These are phyloP conservation scores for Babesia ovis DNA, from an alignment of 169 alveolate genomes.

Conservation along the genomic window DNA sequence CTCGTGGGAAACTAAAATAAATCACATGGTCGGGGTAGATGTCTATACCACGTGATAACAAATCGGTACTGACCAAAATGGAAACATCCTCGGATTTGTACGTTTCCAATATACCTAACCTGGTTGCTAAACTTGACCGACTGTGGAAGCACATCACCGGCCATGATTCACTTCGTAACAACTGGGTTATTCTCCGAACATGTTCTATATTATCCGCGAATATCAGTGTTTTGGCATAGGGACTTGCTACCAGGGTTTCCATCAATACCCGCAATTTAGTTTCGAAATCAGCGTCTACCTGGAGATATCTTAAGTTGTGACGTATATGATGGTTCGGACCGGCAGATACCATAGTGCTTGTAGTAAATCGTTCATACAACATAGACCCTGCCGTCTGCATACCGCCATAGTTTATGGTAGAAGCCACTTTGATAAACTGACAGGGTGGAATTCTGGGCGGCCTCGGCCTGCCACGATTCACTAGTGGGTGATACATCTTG, in stretches of 20 bases:
- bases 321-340: conserved; percentile 24
- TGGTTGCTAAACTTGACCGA: conserved; percentile 68
- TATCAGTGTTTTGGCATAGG: conserved; percentile 46
- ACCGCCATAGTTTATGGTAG: conserved; percentile 73
- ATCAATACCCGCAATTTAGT: conserved; percentile 15
- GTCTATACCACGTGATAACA: conserved; percentile 73
- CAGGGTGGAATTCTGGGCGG: conserved; percentile 53
- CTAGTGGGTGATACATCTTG: conserved; percentile 67
- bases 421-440: conserved; percentile 71
- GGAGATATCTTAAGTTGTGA: not conserved
- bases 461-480: conserved; percentile 6
- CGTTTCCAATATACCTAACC: conserved; percentile 70
- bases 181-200: conserved; percentile 1
- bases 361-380: conserved; percentile 72
- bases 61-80: conserved; percentile 73
- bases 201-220: conserved; percentile 20
- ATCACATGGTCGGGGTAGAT: conserved; percentile 68
- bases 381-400: conserved; percentile 74
- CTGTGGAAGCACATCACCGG: conserved; percentile 75
- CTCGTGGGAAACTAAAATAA: conserved; percentile 72
- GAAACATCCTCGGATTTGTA: conserved; percentile 44
- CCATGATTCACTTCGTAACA: conserved; percentile 66
- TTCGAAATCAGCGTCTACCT: conserved; percentile 12
- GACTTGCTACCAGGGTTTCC: conserved; percentile 32
- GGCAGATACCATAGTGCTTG: conserved; percentile 34